phyloP scores from a whole-genome alignment of 768 basidiomycete species.

The Pleurotus pulmonarius region DNA sequence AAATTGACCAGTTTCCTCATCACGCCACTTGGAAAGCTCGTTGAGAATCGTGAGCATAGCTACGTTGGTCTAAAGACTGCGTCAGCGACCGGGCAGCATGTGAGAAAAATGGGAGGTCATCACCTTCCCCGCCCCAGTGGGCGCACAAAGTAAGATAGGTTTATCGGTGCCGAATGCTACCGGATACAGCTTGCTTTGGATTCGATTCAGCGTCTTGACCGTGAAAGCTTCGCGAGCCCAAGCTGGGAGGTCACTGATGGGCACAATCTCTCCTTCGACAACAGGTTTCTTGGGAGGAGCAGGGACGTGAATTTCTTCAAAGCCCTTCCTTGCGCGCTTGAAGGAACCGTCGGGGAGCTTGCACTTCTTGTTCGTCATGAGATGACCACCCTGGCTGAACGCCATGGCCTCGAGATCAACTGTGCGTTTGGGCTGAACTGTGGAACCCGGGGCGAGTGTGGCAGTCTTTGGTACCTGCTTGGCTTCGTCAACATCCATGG shows the following conservation, averaged over 20 bases:
- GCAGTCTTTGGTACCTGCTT: slow-evolving; percentile 76
- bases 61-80: slow-evolving; percentile 78
- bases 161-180: slow-evolving; percentile 94
- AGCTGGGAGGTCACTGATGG: slow-evolving; percentile 66
- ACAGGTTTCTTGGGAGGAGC: slow-evolving; percentile 78
- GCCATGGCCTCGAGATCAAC: slow-evolving; percentile 93
- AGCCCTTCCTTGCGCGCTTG: slow-evolving; percentile 94
- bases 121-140: slow-evolving; percentile 98
- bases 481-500: slow-evolving; percentile 76
- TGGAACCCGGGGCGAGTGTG: slow-evolving; percentile 84
- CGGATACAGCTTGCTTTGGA: slow-evolving; percentile 92
- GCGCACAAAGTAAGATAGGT: slow-evolving; percentile 92
- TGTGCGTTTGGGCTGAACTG: slow-evolving; percentile 77
- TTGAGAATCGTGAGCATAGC: slow-evolving; percentile 94
- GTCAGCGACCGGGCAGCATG: not conserved
- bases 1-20: slow-evolving; percentile 74
- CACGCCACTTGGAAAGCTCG: slow-evolving; percentile 84
- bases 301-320: slow-evolving; percentile 97
- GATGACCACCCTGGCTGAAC: slow-evolving; percentile 93
- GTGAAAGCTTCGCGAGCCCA: slow-evolving; percentile 92
- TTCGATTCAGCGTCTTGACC: slow-evolving; percentile 76
- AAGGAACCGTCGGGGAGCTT: slow-evolving; percentile 97
- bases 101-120: slow-evolving; percentile 16
- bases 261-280: slow-evolving; percentile 64
- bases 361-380: slow-evolving; percentile 99